phyloP scores from a whole-genome alignment of 1,139 yeast genomes.

The Taphrina betulina region DNA sequence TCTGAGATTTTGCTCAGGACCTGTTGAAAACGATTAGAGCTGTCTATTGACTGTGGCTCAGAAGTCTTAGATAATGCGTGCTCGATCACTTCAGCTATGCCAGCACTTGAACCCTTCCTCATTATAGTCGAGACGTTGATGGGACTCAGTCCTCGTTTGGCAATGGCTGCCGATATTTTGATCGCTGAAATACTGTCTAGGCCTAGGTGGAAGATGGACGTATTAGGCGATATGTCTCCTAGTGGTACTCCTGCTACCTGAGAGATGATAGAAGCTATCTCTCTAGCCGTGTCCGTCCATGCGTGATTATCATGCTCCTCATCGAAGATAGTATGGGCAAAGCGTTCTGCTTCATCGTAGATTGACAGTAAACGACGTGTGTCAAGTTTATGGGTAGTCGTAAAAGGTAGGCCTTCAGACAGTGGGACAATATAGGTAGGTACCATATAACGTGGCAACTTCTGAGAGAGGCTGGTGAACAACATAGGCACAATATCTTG shows the following conservation, averaged over 20 bases:
- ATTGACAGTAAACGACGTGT: slow-evolving; percentile 13
- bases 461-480: neutral
- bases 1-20: neutral
- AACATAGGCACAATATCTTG: neutral
- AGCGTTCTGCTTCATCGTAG: neutral
- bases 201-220: slow-evolving; percentile 38
- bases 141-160: neutral
- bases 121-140: slow-evolving; percentile 20
- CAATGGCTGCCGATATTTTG: slow-evolving; percentile 24
- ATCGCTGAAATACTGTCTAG: slow-evolving; percentile 40
- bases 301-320: neutral
- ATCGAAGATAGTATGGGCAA: neutral
- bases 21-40: neutral
- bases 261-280: slow-evolving; percentile 34
- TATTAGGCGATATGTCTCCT: slow-evolving; percentile 7
- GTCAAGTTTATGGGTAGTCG: slow-evolving; percentile 37
- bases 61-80: neutral
- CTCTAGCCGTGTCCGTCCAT: slow-evolving; percentile 9
- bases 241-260: slow-evolving; percentile 7
- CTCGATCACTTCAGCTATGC: neutral
- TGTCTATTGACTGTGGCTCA: neutral
- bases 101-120: slow-evolving; percentile 1
- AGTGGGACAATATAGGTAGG: slow-evolving; percentile 36
- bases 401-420: slow-evolving; percentile 34
- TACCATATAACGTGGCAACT: slow-evolving; percentile 39